A percentile compares a stretch with the other conserved stretches of the same genome.
These are phyloP conservation scores for Leccinellum luteum DNA, from an alignment of 768 basidiomycete species.

Conservation along the genomic window DNA sequence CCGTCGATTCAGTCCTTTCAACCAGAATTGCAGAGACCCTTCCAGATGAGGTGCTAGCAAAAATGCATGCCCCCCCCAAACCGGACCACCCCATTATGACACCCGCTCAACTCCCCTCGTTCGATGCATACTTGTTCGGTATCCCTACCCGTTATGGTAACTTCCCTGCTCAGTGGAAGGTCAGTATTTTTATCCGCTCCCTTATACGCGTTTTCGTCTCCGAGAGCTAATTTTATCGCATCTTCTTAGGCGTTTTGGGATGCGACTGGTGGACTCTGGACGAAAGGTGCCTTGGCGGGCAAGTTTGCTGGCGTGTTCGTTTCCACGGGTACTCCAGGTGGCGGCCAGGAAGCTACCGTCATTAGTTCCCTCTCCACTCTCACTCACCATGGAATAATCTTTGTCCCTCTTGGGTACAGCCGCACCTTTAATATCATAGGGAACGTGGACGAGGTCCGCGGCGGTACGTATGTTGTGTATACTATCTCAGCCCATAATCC, in stretches of 20 bases:
- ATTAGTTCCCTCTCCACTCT: slow-evolving; percentile 54
- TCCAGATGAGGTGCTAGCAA: slow-evolving; percentile 56
- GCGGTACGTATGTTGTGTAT: slow-evolving; percentile 42
- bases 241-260: slow-evolving; percentile 67
- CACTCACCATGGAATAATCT: slow-evolving; percentile 70
- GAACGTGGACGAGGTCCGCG: slow-evolving; percentile 49
- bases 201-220: not conserved
- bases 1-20: not conserved
- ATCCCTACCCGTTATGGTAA: slow-evolving; percentile 80
- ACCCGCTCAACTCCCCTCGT: slow-evolving; percentile 50
- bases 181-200: slow-evolving; percentile 24
- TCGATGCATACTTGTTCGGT: slow-evolving; percentile 75
- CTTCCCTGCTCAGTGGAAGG: slow-evolving; percentile 81
- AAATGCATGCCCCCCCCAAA: slow-evolving; percentile 73
- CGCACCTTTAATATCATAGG: slow-evolving; percentile 41
- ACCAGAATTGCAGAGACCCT: slow-evolving; percentile 80
- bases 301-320: slow-evolving; percentile 78
- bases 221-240: slow-evolving; percentile 4
- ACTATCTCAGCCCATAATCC: not conserved
- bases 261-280: slow-evolving; percentile 67
- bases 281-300: slow-evolving; percentile 55
- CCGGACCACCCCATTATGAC: slow-evolving; percentile 67
- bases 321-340: slow-evolving; percentile 68
- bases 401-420: slow-evolving; percentile 72
- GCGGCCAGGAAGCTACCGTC: slow-evolving; percentile 73